Conservation (phyloP, 352 stramenopile genomes). For the Blastocystis sp. region DNA sequence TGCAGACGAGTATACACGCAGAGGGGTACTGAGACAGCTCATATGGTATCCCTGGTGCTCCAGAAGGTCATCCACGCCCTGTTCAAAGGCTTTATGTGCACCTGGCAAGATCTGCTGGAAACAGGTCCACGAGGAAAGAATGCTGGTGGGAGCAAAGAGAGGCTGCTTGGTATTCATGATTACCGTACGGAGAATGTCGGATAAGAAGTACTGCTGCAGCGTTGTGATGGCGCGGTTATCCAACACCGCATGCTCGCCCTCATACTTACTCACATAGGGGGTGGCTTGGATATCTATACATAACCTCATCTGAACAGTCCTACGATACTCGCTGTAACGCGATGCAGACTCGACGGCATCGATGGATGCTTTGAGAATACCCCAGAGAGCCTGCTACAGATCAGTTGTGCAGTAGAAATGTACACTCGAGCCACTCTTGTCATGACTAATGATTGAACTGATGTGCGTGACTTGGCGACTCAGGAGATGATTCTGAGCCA, state of each 20-base stretch:
- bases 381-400: neutral
- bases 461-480: no score
- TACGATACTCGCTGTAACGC: neutral
- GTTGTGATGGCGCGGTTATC: neutral
- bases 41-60: neutral
- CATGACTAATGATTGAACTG: neutral
- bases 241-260: neutral
- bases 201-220: constrained; percentile 22
- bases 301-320: neutral
- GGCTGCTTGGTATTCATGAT: neutral
- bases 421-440: neutral
- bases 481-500: neutral
- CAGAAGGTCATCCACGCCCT: neutral
- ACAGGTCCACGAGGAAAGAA: neutral
- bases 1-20: neutral
- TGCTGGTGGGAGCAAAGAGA: neutral
- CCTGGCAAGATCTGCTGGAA: neutral
- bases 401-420: neutral
- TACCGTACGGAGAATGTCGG: neutral
- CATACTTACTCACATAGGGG: neutral
- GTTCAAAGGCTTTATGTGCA: neutral
- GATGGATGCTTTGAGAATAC: neutral
- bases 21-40: neutral
- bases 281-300: neutral
- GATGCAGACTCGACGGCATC: neutral